Percentiles rank a stretch among this genome's conserved stretches.
phyloP scores from a whole-genome alignment of 148 eudicot species.

The Gaultheria prostrata region DNA sequence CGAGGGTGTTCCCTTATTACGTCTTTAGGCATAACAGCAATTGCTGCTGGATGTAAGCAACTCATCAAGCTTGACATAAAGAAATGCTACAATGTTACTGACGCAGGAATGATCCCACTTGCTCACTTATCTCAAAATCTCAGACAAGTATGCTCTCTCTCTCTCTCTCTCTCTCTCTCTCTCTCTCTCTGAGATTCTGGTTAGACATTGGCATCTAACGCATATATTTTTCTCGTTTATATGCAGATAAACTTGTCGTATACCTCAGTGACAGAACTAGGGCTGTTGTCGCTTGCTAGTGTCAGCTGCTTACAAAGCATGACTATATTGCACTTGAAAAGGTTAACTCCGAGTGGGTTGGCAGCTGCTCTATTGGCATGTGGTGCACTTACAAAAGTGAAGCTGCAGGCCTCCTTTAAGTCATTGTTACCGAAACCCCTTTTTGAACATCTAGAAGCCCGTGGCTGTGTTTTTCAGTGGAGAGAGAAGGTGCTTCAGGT shows the following conservation, averaged over 20 bases:
- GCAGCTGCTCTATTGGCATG: conserved; percentile 77
- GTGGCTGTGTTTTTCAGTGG: conserved; percentile 81
- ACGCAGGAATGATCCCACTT: conserved; percentile 80
- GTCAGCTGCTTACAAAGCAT: conserved; percentile 76
- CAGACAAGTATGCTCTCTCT: conserved; percentile 51
- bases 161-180: not conserved
- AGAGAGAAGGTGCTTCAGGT: conserved; percentile 81
- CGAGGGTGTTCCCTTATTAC: conserved; percentile 83
- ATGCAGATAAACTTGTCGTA: conserved; percentile 83
- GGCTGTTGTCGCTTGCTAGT: conserved; percentile 72
- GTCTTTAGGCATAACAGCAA: conserved; percentile 66
- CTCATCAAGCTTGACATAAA: conserved; percentile 80
- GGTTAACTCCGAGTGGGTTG: conserved; percentile 70
- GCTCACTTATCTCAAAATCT: conserved; percentile 85
- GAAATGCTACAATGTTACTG: conserved; percentile 75
- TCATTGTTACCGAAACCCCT: conserved; percentile 54
- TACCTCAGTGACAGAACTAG: conserved; percentile 73
- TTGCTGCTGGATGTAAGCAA: conserved; percentile 83
- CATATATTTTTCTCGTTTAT: conserved; percentile 2
- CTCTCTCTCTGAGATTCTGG: not conserved
- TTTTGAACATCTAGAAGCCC: conserved; percentile 65
- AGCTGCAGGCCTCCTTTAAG: conserved; percentile 66
- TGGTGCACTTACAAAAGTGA: conserved; percentile 80
- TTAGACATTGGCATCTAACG: not conserved
- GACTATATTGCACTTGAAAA: conserved; percentile 67